phyloP scores from a whole-genome alignment of 2,329 filamentous ascomycete species.

The Stachybotrys chlorohalonatus region DNA sequence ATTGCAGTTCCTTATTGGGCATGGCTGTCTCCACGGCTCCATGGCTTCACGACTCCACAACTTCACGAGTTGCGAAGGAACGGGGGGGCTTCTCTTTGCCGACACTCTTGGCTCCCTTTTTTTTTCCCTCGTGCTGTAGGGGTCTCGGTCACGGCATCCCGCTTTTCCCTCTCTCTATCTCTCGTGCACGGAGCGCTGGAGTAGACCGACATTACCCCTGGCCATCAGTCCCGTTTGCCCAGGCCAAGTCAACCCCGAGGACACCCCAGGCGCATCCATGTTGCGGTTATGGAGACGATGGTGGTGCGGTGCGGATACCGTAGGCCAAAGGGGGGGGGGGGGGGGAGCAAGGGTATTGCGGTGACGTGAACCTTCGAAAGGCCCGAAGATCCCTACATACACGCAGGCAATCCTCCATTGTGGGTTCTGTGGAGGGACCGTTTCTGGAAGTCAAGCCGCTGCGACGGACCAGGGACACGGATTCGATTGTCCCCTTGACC shows the following conservation, averaged over 20 bases:
- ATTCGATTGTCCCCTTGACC: conserved; percentile 22
- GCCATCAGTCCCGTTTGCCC: neutral
- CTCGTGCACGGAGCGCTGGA: neutral
- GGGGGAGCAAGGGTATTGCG: neutral
- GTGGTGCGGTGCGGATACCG: neutral
- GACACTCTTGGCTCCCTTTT: neutral
- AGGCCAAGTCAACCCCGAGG: neutral
- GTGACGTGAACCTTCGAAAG: neutral
- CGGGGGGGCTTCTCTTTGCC: neutral
- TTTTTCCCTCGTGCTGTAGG: neutral
- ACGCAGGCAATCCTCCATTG: neutral
- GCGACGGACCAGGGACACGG: neutral
- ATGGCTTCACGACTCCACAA: neutral
- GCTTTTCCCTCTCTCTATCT: neutral
- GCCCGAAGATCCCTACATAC: neutral
- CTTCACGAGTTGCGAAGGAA: neutral
- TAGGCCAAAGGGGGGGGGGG: neutral
- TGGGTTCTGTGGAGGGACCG: neutral
- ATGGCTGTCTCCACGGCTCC: neutral
- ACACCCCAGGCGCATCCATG: too few relatives aligned
- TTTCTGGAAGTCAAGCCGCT: neutral
- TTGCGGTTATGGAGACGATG: too few relatives aligned
- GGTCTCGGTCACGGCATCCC: neutral
- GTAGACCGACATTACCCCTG: neutral
- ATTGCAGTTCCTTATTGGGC: neutral